Base-by-base conservation (phyloP, 371 early-diverging fungal species). In the Gilbertella persicaria region DNA sequence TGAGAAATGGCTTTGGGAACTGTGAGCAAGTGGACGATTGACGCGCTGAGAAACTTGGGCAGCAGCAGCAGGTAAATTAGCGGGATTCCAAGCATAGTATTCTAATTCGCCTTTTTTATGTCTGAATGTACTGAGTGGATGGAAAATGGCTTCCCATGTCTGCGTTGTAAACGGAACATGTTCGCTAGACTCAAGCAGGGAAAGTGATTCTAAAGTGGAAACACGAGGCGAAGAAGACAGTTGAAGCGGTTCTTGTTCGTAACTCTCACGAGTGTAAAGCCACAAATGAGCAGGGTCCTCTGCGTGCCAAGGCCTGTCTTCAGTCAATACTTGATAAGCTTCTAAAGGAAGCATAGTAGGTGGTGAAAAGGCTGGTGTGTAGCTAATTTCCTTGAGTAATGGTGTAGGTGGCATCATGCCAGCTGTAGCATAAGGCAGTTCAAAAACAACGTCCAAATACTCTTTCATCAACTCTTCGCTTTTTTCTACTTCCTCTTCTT, bases 91-190 rank as follows among this genome's bases (percentile, higher is more conserved):
- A n/a, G 45, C 36, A 20, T 39, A 26, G 13, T 61, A 61, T 7
- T 55, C 55, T 1, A 61, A 39, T 19, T 45, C 55, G 12, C 51
- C 61, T 16, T 50, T 45, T 0, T 40, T 35, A 25, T 61, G 50
- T n/a, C 50, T 55, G 28, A 61, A 61, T 3, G 61, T 61, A 14
- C 55, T 61, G 14, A 50, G 50, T 0, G 61, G 55, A 45, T 54
- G 50, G 17, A 61, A 61, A 6, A 61, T 61, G 5, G 55, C 50
- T 23, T 55, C 50, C 61, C 61, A 61, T 3, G 53, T 45, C 10
- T 53, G 45, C 1, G 45, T 23, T 2, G 53, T 38, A 10, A 43
- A 23, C 4, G 8, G 33, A 33, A 2, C 10, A 33, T 8, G 33
- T 8, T 33, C 13, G 10, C 2, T 10, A 6, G 8, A 8, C 10